These are phyloP conservation scores for Beauveria bassiana DNA, from an alignment of 2,329 filamentous ascomycete genomes.

Conservation along the genomic window DNA sequence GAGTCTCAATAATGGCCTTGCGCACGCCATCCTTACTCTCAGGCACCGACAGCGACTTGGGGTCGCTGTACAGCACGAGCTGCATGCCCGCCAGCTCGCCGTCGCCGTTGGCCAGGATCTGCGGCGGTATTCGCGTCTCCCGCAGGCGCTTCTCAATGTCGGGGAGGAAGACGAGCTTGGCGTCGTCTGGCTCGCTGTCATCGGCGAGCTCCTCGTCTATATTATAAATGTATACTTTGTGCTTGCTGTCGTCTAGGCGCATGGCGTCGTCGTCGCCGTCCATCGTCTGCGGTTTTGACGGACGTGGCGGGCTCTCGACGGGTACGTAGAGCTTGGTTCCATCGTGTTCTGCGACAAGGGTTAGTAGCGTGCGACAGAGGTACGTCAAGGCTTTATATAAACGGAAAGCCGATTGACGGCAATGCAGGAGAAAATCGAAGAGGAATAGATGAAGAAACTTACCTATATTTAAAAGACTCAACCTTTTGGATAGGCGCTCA, in stretches of 20 bases:
- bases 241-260: constrained; percentile 77
- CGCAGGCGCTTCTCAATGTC: constrained; percentile 78
- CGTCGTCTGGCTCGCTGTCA: constrained; percentile 34
- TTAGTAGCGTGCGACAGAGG: neutral
- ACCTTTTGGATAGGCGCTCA: constrained; percentile 74
- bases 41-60: constrained; percentile 66
- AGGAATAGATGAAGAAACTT: constrained; percentile 22
- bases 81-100: constrained; percentile 55
- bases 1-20: constrained; percentile 74
- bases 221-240: constrained; percentile 86
- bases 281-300: constrained; percentile 1
- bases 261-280: constrained; percentile 52
- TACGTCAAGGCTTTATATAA: no score
- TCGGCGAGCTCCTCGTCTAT: constrained; percentile 76
- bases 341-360: constrained; percentile 44
- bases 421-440: neutral
- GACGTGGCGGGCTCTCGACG: constrained; percentile 39
- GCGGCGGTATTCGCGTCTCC: constrained; percentile 59
- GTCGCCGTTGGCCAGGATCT: constrained; percentile 52
- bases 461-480: constrained; percentile 80
- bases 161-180: constrained; percentile 68
- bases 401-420: neutral
- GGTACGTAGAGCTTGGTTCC: constrained; percentile 59
- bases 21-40: constrained; percentile 69
- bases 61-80: constrained; percentile 79